Conservation (phyloP, 2,329 filamentous ascomycete species). For the Falciphora oryzae region DNA sequence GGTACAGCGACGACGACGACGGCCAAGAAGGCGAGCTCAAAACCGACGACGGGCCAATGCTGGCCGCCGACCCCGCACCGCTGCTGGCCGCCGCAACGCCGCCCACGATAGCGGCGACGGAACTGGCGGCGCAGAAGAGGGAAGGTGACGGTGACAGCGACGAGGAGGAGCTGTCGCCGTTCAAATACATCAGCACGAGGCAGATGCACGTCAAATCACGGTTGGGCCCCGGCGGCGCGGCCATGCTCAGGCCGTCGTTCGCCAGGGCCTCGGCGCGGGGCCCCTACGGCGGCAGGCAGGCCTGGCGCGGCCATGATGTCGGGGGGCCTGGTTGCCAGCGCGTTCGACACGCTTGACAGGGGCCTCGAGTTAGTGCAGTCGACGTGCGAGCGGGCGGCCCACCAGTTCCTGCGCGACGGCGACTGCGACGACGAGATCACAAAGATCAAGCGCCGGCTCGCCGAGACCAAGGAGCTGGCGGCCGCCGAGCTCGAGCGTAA, state of each 20-base stretch:
- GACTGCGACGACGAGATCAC: slow-evolving; percentile 74
- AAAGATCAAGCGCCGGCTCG: slow-evolving; percentile 61
- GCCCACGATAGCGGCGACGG: slow-evolving; percentile 10
- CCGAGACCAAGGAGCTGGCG: slow-evolving; percentile 56
- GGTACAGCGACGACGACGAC: slow-evolving; percentile 38
- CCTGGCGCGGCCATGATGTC: neutral
- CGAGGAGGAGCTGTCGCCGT: slow-evolving; percentile 25
- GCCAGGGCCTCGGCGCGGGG: slow-evolving; percentile 17
- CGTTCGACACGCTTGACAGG: slow-evolving; percentile 72
- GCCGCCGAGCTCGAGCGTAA: slow-evolving; percentile 53
- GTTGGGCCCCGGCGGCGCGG: slow-evolving; percentile 20
- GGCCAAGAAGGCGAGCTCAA: slow-evolving; percentile 15
- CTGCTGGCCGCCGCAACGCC: neutral
- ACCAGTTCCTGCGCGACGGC: slow-evolving; percentile 83
- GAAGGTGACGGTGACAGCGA: slow-evolving; percentile 16
- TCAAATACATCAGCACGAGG: slow-evolving; percentile 33
- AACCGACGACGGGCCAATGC: neutral
- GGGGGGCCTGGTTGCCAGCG: slow-evolving; percentile 32
- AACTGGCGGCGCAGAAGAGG: slow-evolving; percentile 9
- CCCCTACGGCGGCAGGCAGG: slow-evolving; percentile 12
- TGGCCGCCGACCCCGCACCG: neutral
- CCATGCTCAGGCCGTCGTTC: slow-evolving; percentile 20
- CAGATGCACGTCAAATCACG: slow-evolving; percentile 26
- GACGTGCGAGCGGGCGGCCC: slow-evolving; percentile 79
- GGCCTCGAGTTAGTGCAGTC: slow-evolving; percentile 73